These are phyloP conservation scores for Saitozyma podzolica DNA, from an alignment of 768 basidiomycete species.

Conservation along the genomic window DNA sequence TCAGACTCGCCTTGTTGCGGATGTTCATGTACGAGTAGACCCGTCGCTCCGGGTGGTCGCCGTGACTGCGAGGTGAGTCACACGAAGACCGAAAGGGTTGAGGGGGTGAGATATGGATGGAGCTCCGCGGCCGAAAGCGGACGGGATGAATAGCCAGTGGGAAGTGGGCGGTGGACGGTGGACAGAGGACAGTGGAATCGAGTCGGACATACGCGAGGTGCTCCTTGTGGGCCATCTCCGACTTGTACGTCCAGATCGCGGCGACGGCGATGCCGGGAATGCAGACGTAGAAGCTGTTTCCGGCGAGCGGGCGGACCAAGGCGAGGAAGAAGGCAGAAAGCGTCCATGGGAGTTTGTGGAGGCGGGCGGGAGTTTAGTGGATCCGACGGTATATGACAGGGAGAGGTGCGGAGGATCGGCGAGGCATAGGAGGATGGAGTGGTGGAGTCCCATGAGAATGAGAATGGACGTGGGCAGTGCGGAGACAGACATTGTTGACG, in stretches of 20 bases:
- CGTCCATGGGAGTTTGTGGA: not conserved
- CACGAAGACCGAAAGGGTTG: not conserved
- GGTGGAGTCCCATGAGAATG: too few species aligned
- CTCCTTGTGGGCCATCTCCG: conserved; percentile 48
- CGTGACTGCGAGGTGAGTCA: conserved; percentile 9
- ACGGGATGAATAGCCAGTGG: not conserved
- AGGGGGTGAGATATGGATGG: too few species aligned
- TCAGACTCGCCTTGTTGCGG: conserved; percentile 46
- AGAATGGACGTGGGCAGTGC: not conserved
- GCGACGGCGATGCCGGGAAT: conserved; percentile 47
- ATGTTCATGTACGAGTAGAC: conserved; percentile 54
- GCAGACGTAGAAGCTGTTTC: conserved; percentile 46
- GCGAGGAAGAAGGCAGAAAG: not conserved
- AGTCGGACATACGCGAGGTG: conserved; percentile 41
- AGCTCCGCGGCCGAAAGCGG: too few species aligned
- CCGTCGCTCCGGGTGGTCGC: conserved; percentile 43
- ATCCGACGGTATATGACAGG: too few species aligned
- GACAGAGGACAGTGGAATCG: not conserved
- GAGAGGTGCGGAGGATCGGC: not conserved
- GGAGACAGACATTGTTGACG: not conserved
- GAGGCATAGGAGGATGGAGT: too few species aligned
- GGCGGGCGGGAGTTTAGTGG: not conserved
- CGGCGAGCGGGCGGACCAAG: conserved; percentile 2
- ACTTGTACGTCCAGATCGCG: conserved; percentile 47
- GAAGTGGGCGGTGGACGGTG: not conserved